Evolutionary conservation across 192 early-diverging fungal genomes (phyloP), one percentile per base, ranked within the genome.

Genomic region (Coemansia sp.): DNA sequence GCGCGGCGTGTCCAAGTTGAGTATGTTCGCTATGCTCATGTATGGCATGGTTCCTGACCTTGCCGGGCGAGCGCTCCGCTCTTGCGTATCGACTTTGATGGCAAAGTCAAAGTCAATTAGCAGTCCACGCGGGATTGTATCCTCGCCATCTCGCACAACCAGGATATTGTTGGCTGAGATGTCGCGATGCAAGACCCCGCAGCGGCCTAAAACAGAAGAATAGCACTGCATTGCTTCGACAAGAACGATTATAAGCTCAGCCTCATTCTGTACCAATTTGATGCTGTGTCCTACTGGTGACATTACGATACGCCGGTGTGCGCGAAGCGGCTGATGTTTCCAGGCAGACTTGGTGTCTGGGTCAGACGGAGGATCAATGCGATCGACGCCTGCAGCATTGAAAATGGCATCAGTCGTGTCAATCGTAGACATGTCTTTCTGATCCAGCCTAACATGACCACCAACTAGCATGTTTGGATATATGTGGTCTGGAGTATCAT

Each of bases 191-290:
- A 35, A 27, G n/a, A 69, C 64, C 0, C 48, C 47, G 50, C 62
- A 64, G 8, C 69, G 22, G 12, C 14, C 5, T 27, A 48, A 22
- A 12, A 78, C 62, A 8, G 48, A 38, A 48, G 35, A 21, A 45
- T 78, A 70, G 32, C 53, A 68, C 14, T 23, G 32, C 66, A 73
- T 73, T 1, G 56, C 70, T 22, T 79, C 66, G 1, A 25, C 60
- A 48, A 73, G 14, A 10, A 70, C 64, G 38, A 69, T 21, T 2
- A 78, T 32, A 4, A 78, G 45, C 53, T 72, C 70, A 1, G 2
- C 29, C 4, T 43, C 56, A 3, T 41, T 35, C 9, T 55, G 8
- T 3, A 57, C 66, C 11, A 15, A 4, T 0, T 43, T 11, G 0
- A 75, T 19, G 6, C 22, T 10, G 15, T 53, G 2, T 4, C 73